Conservation (phyloP, 1,284 basidiomycete species). For the Pseudozyma sp. region DNA sequence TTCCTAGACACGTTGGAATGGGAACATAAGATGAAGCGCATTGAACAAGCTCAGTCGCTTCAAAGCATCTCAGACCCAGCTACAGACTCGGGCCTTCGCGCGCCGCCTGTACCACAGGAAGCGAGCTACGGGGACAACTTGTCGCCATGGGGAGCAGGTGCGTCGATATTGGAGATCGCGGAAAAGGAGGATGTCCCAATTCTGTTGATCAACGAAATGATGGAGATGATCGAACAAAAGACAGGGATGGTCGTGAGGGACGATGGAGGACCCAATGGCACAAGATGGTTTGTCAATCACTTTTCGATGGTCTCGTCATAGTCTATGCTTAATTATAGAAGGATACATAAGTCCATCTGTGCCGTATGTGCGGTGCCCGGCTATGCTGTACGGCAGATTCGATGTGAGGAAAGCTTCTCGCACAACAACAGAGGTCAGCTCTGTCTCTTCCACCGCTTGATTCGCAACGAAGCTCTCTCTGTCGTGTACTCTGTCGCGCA, state of each 20-base stretch:
- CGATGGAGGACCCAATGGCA: conserved; percentile 52
- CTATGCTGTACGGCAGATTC: too few species aligned
- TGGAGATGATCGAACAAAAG: conserved; percentile 53
- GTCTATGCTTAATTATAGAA: too few species aligned
- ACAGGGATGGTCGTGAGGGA: conserved; percentile 59
- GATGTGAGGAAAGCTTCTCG: too few species aligned
- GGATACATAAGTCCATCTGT: too few species aligned
- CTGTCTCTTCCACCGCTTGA: too few species aligned
- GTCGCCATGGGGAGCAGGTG: conserved; percentile 39
- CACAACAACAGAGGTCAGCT: too few species aligned
- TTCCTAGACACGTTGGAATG: conserved; percentile 49
- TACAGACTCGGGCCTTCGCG: background rate
- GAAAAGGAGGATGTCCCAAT: conserved; percentile 53
- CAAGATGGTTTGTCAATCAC: conserved; percentile 60
- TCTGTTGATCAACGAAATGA: conserved; percentile 58
- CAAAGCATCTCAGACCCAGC: conserved; percentile 15
- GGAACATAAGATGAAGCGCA: conserved; percentile 43
- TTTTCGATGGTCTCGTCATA: conserved; percentile 23
- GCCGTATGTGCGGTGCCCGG: too few species aligned
- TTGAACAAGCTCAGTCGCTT: conserved; percentile 39
- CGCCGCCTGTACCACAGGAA: conserved; percentile 10
- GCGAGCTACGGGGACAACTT: conserved; percentile 39
- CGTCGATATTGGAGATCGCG: conserved; percentile 59
- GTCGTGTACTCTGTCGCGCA: too few species aligned
- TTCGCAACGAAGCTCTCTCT: too few species aligned